Evolutionary conservation across 108 stramenopile genomes (phyloP), one percentile per base, ranked within the genome.

Genomic region (Nitzschia sp.): DNA sequence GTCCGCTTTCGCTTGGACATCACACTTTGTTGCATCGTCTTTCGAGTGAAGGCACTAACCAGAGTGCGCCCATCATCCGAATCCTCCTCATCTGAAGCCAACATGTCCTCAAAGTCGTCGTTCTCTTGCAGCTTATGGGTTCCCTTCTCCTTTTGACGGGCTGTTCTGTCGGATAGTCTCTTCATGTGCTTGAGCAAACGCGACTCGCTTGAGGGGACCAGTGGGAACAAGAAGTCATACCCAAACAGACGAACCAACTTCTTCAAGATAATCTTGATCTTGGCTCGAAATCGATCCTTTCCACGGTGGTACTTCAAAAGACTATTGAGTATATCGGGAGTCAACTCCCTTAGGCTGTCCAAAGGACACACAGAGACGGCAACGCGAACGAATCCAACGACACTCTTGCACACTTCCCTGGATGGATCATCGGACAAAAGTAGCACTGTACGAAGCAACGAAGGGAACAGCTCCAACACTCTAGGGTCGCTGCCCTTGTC

Each of bases 221-320:
- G 62, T 9, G 81, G 85, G 55, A 80, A 81, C 69, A 97, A 69
- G 7, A 59, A 46, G 14, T 94, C 95, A 67, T 83, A 91, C 7
- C 95, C 96, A 62, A 90, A 96, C 17, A 83, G 61, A 10, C 91
- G 76, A 51, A 94, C 89, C 1, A 97, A 87, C 63, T 94, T 93
- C 78, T 94, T 94, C 25, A 97, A 76, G 48, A 97, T 93, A 55
- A 97, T 91, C 65, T 95, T 95, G 77, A 95, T 95, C 67, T 95
- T 95, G 9, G 86, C 77, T 9, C 96, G 84, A 63, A 95, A 95
- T 21, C 93, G 67, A 65, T 84, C 90, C 71, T 89, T 93, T 10
- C 85, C 83, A 22, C 79, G 77, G 53, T 90, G 88, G 58, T 89
- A 92, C 43, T 83, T 84, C 79, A 95, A 84, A 51, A 96, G 51